Evolutionary conservation across 805 yeast genomes (phyloP).

Genomic region (Cyberlindnera amylophila): DNA sequence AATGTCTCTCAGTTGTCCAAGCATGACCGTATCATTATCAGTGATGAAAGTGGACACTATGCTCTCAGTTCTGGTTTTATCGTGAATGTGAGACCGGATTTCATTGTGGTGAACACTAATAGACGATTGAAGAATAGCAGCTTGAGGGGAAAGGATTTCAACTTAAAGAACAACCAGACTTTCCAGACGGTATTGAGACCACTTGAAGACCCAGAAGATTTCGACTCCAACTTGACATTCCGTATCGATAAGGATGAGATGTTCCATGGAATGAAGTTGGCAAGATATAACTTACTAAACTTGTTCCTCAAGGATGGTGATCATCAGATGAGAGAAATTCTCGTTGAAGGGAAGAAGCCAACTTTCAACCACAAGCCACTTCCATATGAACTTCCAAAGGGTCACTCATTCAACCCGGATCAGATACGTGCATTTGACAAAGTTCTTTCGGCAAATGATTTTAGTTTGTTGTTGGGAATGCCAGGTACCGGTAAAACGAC

Average conservation of each 20-base stretch:
- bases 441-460: conserved; percentile 66
- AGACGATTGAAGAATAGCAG: conserved; percentile 45
- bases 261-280: conserved; percentile 68
- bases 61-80: conserved; percentile 66
- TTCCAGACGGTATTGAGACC: conserved; percentile 44
- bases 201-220: conserved; percentile 5
- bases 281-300: conserved; percentile 72
- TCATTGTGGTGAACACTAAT: conserved; percentile 47
- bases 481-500: conserved; percentile 98
- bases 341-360: conserved; percentile 33
- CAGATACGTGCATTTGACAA: conserved; percentile 67
- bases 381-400: conserved; percentile 15
- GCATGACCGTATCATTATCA: conserved; percentile 65
- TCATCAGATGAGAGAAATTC: conserved; percentile 27
- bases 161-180: conserved; percentile 42
- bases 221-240: conserved; percentile 31
- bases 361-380: conserved; percentile 25
- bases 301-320: conserved; percentile 50
- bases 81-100: conserved; percentile 36
- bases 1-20: conserved; percentile 45
- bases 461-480: conserved; percentile 86
- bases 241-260: conserved; percentile 80
- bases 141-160: conserved; percentile 36
- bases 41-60: conserved; percentile 79
- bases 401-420: conserved; percentile 54